Evolutionary conservation across 148 eudicot genomes (phyloP).

Genomic region (Hydrangea macrophylla): DNA sequence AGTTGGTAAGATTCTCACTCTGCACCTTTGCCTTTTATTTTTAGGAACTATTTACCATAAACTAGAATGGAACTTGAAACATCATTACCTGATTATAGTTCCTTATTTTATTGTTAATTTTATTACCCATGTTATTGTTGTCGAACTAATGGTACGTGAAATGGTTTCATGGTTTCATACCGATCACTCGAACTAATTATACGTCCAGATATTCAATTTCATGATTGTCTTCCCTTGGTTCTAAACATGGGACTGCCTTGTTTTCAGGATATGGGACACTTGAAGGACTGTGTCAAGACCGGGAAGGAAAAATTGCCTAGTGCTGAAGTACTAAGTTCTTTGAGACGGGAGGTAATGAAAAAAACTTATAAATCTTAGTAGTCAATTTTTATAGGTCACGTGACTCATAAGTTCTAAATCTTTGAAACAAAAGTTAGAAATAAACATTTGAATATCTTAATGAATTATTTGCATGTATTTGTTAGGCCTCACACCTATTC

Average conservation of each 20-base stretch:
- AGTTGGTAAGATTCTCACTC: slow-evolving; percentile 40
- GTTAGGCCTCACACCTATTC: neutral
- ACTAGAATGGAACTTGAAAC: neutral
- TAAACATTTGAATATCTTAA: neutral
- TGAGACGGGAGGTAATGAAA: slow-evolving; percentile 80
- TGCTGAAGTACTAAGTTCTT: slow-evolving; percentile 47
- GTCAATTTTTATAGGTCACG: neutral
- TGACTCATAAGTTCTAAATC: neutral
- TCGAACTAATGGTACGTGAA: too few relatives aligned
- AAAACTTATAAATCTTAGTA: neutral
- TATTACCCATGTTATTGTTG: too few relatives aligned
- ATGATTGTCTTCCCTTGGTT: too few relatives aligned
- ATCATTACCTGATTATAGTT: too few relatives aligned
- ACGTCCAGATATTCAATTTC: too few relatives aligned
- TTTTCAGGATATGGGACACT: slow-evolving; percentile 48
- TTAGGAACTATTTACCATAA: too few relatives aligned
- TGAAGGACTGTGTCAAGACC: slow-evolving; percentile 36
- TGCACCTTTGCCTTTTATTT: neutral
- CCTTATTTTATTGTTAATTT: too few relatives aligned
- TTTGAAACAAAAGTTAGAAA: neutral
- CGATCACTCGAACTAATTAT: too few relatives aligned
- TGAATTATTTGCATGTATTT: neutral
- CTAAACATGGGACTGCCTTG: too few relatives aligned
- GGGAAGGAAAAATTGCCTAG: slow-evolving; percentile 46
- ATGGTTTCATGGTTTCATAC: too few relatives aligned